phyloP scores from a whole-genome alignment of 1,284 basidiomycete genomes.

The Filobasidium uniguttulatum region DNA sequence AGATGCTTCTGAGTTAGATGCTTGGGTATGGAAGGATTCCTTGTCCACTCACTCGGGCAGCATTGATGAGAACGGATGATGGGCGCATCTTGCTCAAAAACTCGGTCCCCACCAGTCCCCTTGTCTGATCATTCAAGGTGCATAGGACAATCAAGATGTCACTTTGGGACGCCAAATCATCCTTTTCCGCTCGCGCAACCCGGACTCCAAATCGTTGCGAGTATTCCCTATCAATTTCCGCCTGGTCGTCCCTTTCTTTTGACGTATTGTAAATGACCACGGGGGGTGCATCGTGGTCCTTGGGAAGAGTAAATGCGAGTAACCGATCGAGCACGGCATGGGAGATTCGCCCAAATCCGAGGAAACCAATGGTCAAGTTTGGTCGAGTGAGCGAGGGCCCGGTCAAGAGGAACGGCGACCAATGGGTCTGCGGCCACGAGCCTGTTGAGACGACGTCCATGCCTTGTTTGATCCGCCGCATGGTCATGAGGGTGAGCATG shows the following conservation, averaged over 20 bases:
- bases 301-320: constrained; percentile 50
- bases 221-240: constrained; percentile 45
- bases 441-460: constrained; percentile 54
- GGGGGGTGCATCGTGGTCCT: constrained; percentile 20
- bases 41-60: constrained; percentile 53
- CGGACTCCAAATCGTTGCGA: constrained; percentile 42
- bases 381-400: constrained; percentile 40
- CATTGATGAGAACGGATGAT: constrained; percentile 64
- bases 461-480: constrained; percentile 56
- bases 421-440: constrained; percentile 52
- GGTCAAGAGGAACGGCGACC: constrained; percentile 53
- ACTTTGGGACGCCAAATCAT: constrained; percentile 54
- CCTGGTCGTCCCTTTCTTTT: constrained; percentile 24
- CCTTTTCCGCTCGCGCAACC: constrained; percentile 50
- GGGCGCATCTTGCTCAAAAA: constrained; percentile 77
- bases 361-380: constrained; percentile 58
- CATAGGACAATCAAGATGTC: constrained; percentile 76
- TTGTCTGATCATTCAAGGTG: constrained; percentile 57
- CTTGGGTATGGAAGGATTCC: background rate
- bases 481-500: constrained; percentile 82
- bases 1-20: background rate
- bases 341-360: constrained; percentile 87
- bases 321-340: constrained; percentile 64
- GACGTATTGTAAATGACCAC: constrained; percentile 27
- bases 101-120: constrained; percentile 54